Percentiles rank a stretch among this genome's conserved stretches.
phyloP scores from a whole-genome alignment of 2,329 filamentous ascomycete genomes.

The Zelopaecilomyces penicillatus region DNA sequence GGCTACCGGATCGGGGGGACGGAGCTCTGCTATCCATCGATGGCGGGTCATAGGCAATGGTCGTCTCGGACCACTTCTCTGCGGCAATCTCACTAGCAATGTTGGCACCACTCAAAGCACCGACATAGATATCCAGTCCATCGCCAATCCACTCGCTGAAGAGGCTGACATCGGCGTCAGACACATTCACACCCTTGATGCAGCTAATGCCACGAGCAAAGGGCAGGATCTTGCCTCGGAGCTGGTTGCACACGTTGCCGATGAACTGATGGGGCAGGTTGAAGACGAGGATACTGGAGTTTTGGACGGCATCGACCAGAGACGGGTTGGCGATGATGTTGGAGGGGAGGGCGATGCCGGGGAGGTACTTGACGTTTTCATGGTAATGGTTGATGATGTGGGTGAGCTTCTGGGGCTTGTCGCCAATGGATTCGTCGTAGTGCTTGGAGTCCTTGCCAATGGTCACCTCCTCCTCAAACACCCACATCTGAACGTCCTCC shows the following conservation, averaged over 20 bases:
- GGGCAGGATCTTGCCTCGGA: constrained; percentile 82
- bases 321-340: constrained; percentile 84
- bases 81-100: constrained; percentile 90
- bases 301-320: constrained; percentile 68
- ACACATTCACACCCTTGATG: constrained; percentile 95
- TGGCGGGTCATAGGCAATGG: constrained; percentile 90
- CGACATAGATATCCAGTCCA: constrained; percentile 89
- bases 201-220: constrained; percentile 92
- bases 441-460: constrained; percentile 64
- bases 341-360: constrained; percentile 70
- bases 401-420: constrained; percentile 77
- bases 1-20: constrained; percentile 39
- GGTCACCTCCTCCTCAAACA: constrained; percentile 84
- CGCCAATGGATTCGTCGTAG: constrained; percentile 56
- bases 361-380: constrained; percentile 97
- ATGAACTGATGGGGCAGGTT: constrained; percentile 98
- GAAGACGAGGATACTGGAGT: constrained; percentile 86
- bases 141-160: constrained; percentile 94
- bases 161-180: constrained; percentile 73
- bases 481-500: constrained; percentile 94
- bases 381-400: constrained; percentile 82
- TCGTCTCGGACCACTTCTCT: constrained; percentile 97
- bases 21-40: constrained; percentile 66
- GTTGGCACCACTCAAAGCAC: constrained; percentile 90
- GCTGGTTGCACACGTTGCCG: constrained; percentile 69